These are phyloP conservation scores for Colletotrichum siamense DNA, from an alignment of 2,329 filamentous ascomycete genomes.

Conservation along the genomic window DNA sequence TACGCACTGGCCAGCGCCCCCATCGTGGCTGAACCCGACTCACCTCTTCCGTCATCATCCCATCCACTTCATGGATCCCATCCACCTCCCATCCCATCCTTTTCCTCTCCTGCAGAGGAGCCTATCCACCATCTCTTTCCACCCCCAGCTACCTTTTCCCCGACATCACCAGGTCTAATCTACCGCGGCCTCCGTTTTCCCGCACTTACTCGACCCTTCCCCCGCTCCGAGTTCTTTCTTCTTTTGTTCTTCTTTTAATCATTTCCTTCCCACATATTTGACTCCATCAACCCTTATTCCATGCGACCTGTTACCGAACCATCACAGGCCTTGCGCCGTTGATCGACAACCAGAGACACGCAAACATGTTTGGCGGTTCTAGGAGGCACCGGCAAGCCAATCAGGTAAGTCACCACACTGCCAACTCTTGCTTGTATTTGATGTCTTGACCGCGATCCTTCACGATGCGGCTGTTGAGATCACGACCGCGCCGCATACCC, in stretches of 20 bases:
- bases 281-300: not conserved
- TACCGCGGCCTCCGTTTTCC: not conserved
- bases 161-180: conserved; percentile 10
- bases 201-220: not conserved
- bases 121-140: conserved; percentile 4
- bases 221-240: not conserved
- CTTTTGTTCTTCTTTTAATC: not conserved
- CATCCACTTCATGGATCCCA: not conserved
- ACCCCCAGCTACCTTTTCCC: not conserved
- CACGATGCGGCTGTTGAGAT: not conserved
- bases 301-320: conserved; percentile 26
- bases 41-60: conserved; percentile 22
- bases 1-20: not conserved
- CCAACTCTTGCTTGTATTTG: not conserved
- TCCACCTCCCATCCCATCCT: conserved; percentile 13
- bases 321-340: conserved; percentile 26
- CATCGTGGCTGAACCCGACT: conserved; percentile 16
- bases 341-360: conserved; percentile 14
- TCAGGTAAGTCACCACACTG: conserved; percentile 41
- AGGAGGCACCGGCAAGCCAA: conserved; percentile 53
- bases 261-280: not conserved
- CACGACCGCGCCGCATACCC: not conserved
- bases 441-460: not conserved
- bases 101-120: not conserved
- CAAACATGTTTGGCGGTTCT: conserved; percentile 57